phyloP scores from a whole-genome alignment of 306 rosid species.

The Carpinus fangiana region DNA sequence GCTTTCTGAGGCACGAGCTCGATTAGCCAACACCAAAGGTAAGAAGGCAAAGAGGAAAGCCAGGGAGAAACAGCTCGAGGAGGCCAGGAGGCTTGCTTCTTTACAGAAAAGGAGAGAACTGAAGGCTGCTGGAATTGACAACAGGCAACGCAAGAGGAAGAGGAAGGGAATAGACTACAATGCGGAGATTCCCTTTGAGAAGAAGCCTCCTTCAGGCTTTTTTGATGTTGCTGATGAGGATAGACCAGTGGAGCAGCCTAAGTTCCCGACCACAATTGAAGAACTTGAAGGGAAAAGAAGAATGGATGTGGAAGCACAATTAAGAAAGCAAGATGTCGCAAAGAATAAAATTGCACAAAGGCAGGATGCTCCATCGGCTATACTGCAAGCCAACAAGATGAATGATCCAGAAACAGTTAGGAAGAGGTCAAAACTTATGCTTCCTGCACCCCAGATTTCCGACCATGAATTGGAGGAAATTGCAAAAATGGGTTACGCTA shows the following conservation, averaged over 20 bases:
- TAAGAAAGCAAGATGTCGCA: slow-evolving; percentile 82
- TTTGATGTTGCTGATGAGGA: slow-evolving; percentile 79
- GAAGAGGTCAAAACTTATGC: slow-evolving; percentile 91
- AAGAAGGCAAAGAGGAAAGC: slow-evolving; percentile 96
- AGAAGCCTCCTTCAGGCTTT: slow-evolving; percentile 93
- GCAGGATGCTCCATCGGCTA: slow-evolving; percentile 89
- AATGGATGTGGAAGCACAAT: slow-evolving; percentile 69
- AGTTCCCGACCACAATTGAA: slow-evolving; percentile 85
- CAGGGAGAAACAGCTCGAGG: slow-evolving; percentile 95
- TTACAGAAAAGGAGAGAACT: slow-evolving; percentile 90
- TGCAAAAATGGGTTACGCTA: slow-evolving; percentile 95
- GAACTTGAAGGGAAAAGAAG: slow-evolving; percentile 96
- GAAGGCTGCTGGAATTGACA: slow-evolving; percentile 95
- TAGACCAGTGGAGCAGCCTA: slow-evolving; percentile 70
- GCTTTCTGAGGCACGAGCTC: slow-evolving; percentile 97
- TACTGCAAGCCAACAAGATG: slow-evolving; percentile 84
- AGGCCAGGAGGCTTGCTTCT: slow-evolving; percentile 97
- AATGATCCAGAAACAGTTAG: slow-evolving; percentile 93
- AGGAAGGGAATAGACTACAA: slow-evolving; percentile 91
- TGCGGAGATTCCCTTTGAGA: slow-evolving; percentile 92
- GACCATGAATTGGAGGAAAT: slow-evolving; percentile 91
- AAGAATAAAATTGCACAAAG: slow-evolving; percentile 90
- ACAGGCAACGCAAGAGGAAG: slow-evolving; percentile 82
- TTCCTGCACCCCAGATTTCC: slow-evolving; percentile 93
- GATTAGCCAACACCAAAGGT: slow-evolving; percentile 91